A percentile compares a stretch with the other conserved stretches of the same genome.
Evolutionary conservation across 805 yeast genomes (phyloP).

Genomic region (Monosporozyma solicola): DNA sequence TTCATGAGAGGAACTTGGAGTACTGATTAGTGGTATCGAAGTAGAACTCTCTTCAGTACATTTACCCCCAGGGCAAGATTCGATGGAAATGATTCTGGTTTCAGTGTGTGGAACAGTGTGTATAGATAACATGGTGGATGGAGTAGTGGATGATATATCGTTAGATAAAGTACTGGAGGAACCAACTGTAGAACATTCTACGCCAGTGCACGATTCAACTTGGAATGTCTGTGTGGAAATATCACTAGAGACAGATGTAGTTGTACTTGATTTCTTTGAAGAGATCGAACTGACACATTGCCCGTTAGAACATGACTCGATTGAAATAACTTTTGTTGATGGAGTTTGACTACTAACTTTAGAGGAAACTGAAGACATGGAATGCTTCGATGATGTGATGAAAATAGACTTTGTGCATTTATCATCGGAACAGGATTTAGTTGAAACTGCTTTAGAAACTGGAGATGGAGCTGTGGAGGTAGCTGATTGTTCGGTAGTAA

Average conservation of each 20-base stretch:
- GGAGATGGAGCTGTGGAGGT: background rate
- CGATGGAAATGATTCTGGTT: background rate
- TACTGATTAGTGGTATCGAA: background rate
- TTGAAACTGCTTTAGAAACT: slow-evolving; percentile 2
- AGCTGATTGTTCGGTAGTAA: background rate
- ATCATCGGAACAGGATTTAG: background rate
- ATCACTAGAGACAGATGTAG: too few relatives aligned
- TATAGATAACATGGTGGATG: background rate
- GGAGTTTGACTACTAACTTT: background rate
- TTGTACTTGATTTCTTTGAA: background rate
- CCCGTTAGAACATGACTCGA: slow-evolving; percentile 1
- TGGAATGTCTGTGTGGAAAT: too few relatives aligned
- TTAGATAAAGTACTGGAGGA: background rate
- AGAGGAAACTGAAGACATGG: background rate
- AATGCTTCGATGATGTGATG: background rate
- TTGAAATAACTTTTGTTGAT: slow-evolving; percentile 1
- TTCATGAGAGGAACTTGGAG: slow-evolving; percentile 1
- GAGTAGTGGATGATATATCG: background rate
- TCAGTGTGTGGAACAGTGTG: background rate
- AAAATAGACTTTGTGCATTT: slow-evolving; percentile 3
- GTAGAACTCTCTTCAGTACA: background rate
- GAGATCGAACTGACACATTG: background rate
- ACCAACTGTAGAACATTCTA: background rate
- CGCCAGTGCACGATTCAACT: slow-evolving; percentile 7
- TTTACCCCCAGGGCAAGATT: slow-evolving; percentile 6